Evolutionary conservation across 2,329 filamentous ascomycete species (phyloP).

Genomic region (Scytalidium lignicola): DNA sequence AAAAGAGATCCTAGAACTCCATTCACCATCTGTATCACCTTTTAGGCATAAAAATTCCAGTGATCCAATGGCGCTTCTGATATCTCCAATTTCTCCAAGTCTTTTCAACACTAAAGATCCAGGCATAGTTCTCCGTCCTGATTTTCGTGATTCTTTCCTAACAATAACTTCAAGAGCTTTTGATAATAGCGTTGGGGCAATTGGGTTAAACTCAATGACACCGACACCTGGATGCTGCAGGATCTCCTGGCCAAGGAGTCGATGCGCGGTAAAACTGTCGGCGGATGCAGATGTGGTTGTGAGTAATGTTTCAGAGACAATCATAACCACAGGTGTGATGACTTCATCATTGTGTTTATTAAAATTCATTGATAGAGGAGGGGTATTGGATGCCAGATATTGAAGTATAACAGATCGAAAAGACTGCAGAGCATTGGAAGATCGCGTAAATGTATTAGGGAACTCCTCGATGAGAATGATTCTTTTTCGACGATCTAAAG

Average conservation of each 20-base stretch:
- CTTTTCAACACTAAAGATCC: slow-evolving; percentile 73
- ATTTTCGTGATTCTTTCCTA: slow-evolving; percentile 77
- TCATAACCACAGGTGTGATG: slow-evolving; percentile 73
- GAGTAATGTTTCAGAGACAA: slow-evolving; percentile 86
- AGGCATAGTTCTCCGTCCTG: slow-evolving; percentile 68
- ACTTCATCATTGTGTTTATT: slow-evolving; percentile 32
- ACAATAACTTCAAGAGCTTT: slow-evolving; percentile 81
- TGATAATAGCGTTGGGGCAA: slow-evolving; percentile 78
- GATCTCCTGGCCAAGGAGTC: slow-evolving; percentile 81
- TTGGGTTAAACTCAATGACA: slow-evolving; percentile 86
- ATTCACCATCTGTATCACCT: slow-evolving; percentile 67
- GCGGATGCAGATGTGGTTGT: slow-evolving; percentile 79
- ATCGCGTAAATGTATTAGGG: slow-evolving; percentile 66
- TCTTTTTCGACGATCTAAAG: slow-evolving; percentile 35
- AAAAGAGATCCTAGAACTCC: slow-evolving; percentile 70
- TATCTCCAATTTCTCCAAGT: slow-evolving; percentile 83
- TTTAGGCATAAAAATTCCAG: slow-evolving; percentile 89
- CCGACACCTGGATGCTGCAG: slow-evolving; percentile 73
- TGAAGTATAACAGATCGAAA: slow-evolving; percentile 73
- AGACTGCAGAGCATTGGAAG: slow-evolving; percentile 57
- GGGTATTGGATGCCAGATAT: slow-evolving; percentile 65
- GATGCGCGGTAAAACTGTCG: slow-evolving; percentile 90
- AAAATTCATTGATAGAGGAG: slow-evolving; percentile 45
- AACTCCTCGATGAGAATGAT: slow-evolving; percentile 79
- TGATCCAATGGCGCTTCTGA: slow-evolving; percentile 86